phyloP scores from a whole-genome alignment of 2,329 filamentous ascomycete genomes.

The Clonostachys rhizophaga region DNA sequence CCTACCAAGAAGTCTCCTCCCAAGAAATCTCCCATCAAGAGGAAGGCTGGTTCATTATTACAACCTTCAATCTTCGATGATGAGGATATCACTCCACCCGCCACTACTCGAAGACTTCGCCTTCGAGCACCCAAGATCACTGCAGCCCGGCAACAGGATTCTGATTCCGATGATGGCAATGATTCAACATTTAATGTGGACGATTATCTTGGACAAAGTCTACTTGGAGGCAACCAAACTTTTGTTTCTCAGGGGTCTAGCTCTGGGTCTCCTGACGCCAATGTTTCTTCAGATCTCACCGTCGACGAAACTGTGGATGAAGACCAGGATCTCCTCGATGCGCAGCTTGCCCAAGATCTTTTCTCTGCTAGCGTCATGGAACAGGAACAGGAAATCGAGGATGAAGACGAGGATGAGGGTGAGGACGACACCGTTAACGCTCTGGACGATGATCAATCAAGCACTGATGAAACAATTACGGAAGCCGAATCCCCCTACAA shows the following conservation, averaged over 20 bases:
- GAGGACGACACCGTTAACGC: background rate
- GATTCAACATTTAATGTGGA: too few relatives aligned
- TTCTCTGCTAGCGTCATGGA: background rate
- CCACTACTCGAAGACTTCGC: too few relatives aligned
- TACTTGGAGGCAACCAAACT: too few relatives aligned
- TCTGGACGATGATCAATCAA: background rate
- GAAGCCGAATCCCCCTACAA: background rate
- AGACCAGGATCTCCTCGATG: background rate
- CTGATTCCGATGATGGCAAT: too few relatives aligned
- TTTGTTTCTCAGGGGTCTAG: too few relatives aligned
- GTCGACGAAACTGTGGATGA: background rate
- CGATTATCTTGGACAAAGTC: too few relatives aligned
- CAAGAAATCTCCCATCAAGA: background rate
- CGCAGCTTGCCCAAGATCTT: background rate
- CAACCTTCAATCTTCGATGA: conserved; percentile 2
- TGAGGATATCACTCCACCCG: background rate
- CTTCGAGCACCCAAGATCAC: too few relatives aligned
- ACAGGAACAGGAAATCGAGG: background rate
- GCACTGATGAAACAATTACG: background rate
- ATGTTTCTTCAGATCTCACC: too few relatives aligned
- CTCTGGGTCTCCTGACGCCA: too few relatives aligned
- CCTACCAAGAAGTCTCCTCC: background rate
- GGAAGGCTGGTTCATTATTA: background rate
- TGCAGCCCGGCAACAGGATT: too few relatives aligned
- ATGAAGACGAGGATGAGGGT: background rate